phyloP scores from a whole-genome alignment of 176 grass and related monocot genomes.

The Canna indica region DNA sequence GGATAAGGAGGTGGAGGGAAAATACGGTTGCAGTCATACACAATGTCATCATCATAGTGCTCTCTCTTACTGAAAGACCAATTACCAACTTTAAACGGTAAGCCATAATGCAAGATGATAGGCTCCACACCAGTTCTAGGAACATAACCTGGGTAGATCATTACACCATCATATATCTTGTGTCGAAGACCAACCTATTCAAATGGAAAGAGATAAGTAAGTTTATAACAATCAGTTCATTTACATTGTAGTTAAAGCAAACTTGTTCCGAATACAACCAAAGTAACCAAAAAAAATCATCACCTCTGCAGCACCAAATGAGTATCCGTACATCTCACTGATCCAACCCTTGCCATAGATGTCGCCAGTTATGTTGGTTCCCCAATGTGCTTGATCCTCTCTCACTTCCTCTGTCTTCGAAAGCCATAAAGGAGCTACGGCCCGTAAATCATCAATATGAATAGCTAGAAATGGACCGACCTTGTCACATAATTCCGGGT shows the following conservation, averaged over 20 bases:
- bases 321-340: conserved; percentile 98
- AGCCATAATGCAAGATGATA: conserved; percentile 88
- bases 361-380: conserved; percentile 94
- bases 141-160: conserved; percentile 96
- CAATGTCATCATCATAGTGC: conserved; percentile 80
- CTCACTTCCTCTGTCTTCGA: conserved; percentile 98
- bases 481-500: conserved; percentile 97
- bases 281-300: conserved; percentile 18
- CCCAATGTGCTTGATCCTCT: conserved; percentile 83
- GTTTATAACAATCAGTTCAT: conserved; percentile 4
- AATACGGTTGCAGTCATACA: conserved; percentile 84
- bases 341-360: conserved; percentile 97
- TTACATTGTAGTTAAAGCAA: neutral
- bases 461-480: conserved; percentile 79
- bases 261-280: conserved; percentile 16
- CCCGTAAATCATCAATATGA: conserved; percentile 87
- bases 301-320: conserved; percentile 98
- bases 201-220: conserved; percentile 25
- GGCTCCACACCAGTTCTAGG: conserved; percentile 68
- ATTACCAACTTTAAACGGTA: conserved; percentile 86
- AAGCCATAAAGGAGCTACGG: conserved; percentile 81
- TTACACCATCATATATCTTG: conserved; percentile 96
- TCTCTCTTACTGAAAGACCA: conserved; percentile 96
- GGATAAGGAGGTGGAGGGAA: conserved; percentile 82
- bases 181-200: conserved; percentile 78